These are phyloP conservation scores for Cystofilobasidium macerans DNA, from an alignment of 768 basidiomycete genomes.

Conservation along the genomic window DNA sequence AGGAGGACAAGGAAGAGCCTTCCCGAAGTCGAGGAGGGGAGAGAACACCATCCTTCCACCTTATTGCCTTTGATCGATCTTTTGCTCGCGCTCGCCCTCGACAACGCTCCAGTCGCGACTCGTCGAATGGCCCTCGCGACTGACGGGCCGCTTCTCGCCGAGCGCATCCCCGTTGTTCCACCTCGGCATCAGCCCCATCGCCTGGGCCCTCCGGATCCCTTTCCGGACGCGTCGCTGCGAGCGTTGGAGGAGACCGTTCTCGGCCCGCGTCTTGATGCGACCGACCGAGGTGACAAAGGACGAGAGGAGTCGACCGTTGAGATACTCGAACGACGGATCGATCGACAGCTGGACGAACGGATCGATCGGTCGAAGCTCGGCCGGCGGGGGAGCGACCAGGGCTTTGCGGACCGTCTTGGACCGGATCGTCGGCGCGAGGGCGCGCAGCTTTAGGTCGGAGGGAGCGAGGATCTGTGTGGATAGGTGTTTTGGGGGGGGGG, in stretches of 20 bases:
- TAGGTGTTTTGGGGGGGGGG: too few relatives aligned
- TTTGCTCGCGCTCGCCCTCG: background rate
- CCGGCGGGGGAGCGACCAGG: background rate
- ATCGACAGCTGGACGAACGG: conserved; percentile 11
- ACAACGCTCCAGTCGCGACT: background rate
- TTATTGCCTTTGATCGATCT: background rate
- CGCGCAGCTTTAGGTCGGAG: background rate
- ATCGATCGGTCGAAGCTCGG: conserved; percentile 10
- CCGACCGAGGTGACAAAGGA: conserved; percentile 15
- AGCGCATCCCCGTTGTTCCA: conserved; percentile 13
- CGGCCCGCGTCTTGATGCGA: conserved; percentile 59
- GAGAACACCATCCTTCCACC: too few relatives aligned
- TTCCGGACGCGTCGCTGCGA: conserved; percentile 69
- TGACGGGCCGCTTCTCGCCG: background rate
- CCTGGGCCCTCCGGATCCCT: conserved; percentile 75
- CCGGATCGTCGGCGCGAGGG: background rate
- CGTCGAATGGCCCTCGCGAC: background rate
- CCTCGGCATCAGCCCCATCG: conserved; percentile 64
- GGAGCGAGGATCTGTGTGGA: conserved; percentile 10
- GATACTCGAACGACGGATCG: conserved; percentile 7
- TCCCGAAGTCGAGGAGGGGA: too few relatives aligned
- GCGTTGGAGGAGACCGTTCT: conserved; percentile 63
- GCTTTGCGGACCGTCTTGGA: background rate
- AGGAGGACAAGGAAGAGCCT: too few relatives aligned
- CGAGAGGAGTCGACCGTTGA: conserved; percentile 23